A percentile compares a stretch with the other conserved stretches of the same genome.
Conservation (phyloP, 2,329 filamentous ascomycete species). For the Cladophialophora carrionii region DNA sequence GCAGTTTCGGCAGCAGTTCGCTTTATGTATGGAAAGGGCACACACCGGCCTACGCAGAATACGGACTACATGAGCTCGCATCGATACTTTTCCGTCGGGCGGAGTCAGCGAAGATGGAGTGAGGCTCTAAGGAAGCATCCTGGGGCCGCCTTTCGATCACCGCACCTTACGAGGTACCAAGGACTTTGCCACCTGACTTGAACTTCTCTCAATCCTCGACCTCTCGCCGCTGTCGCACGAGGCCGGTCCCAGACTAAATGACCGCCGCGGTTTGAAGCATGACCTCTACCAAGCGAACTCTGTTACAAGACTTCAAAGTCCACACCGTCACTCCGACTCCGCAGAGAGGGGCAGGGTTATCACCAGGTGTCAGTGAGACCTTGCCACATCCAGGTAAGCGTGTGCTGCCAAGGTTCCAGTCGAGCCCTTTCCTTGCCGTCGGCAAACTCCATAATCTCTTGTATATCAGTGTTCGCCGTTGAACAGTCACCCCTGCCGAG, state of each 20-base stretch:
- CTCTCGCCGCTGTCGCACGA: not conserved
- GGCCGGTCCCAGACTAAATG: not conserved
- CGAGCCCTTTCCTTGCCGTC: constrained; percentile 22
- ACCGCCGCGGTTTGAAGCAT: not conserved
- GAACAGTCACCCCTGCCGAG: not conserved
- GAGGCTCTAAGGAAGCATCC: not conserved
- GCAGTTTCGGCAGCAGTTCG: not conserved
- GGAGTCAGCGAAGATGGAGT: not conserved
- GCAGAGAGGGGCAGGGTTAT: not conserved
- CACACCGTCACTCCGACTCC: not conserved
- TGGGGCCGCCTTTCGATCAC: not conserved
- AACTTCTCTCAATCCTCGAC: no score
- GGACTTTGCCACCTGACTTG: not conserved
- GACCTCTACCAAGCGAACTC: not conserved
- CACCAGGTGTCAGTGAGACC: not conserved
- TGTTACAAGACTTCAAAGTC: not conserved
- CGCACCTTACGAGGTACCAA: not conserved
- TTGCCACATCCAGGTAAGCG: constrained; percentile 13
- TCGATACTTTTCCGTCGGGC: not conserved
- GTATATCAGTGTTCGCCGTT: constrained; percentile 22
- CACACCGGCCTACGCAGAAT: not conserved
- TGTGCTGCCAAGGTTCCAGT: not conserved
- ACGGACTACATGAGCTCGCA: not conserved
- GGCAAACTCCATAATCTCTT: constrained; percentile 7
- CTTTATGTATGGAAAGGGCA: not conserved